Evolutionary conservation across 257 asterid species (phyloP), one percentile per base, ranked within the genome.

Genomic region (Echium plantagineum): DNA sequence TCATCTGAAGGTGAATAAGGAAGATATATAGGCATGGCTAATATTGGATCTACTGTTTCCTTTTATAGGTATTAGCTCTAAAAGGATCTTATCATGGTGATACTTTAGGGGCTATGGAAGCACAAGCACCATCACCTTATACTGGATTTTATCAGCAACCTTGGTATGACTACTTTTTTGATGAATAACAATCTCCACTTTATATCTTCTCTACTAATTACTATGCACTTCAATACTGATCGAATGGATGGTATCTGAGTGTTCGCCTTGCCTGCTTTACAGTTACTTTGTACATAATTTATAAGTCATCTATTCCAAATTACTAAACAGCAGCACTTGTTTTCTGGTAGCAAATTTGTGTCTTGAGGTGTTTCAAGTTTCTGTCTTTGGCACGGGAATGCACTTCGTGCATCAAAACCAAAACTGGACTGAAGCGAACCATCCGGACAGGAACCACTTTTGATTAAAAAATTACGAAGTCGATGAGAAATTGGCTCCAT

Each of bases 61-160:
- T 24, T 35, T 31, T 70, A 52, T 67, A 91, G 98, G 98, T 93
- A 66, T 81, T 93, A 75, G 97, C 94, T 63, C 94, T 93, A 59
- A 86, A 71, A 64, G 98, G 98, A 73, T 85, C 96, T 62, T 89
- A 93, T 83, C 98, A 93, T 71, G 98, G 98, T 32, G 98, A 93
- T 81, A 93, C 98, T 61, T 79, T 93, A 75, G 98, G 98, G 65
- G 98, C 98, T 63, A 93, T 93, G 98, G 98, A 93, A 81, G 98
- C 98, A 22, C 97, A 93, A 71, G 95, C 98, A 55, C 94, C 98
- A 63, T 93, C 98, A 19, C 83, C 94, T 46, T 93, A 84, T 69
- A 93, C 98, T 73, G 98, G 95, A 65, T 67, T 89, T 71, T 93
- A 82, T 74, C 98, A 93, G 87, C 98, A 93, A 76, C 97, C 98